Percentiles rank a stretch among this genome's conserved stretches.
phyloP scores from a whole-genome alignment of 148 eudicot genomes.

The Vaccinium corymbosum region DNA sequence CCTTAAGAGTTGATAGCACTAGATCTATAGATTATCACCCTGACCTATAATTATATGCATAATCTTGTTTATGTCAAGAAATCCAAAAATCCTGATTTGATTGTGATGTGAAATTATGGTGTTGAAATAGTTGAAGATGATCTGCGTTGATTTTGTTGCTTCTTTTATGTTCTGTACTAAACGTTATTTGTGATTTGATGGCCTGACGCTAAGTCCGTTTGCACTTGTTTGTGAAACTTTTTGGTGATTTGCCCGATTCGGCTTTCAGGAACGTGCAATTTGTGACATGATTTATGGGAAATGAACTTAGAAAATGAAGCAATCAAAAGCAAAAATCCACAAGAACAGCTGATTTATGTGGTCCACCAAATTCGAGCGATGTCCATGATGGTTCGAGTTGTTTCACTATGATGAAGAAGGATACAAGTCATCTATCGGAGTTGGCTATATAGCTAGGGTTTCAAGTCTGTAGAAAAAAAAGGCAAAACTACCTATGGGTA shows the following conservation, averaged over 20 bases:
- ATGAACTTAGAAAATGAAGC: neutral
- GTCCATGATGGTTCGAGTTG: no score
- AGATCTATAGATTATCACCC: no score
- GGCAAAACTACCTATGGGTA: no score
- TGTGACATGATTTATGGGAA: neutral
- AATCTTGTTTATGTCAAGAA: neutral
- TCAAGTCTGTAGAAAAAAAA: no score
- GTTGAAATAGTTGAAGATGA: neutral
- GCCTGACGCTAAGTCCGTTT: neutral
- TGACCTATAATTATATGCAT: no score
- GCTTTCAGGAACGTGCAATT: neutral
- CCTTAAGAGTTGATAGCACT: no score
- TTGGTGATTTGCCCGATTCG: neutral
- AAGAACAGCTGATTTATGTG: no score
- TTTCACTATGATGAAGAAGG: no score
- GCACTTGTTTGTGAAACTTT: neutral
- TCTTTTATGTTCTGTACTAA: neutral
- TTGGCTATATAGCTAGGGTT: no score
- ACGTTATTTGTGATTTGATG: neutral
- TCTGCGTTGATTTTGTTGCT: neutral
- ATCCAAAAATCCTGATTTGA: neutral
- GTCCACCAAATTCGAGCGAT: no score
- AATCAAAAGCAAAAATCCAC: neutral
- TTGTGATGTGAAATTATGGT: neutral
- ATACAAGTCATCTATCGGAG: no score